Evolutionary conservation across 2,329 filamentous ascomycete genomes (phyloP), one percentile per base, ranked within the genome.

Genomic region (Aspergillus fructus): DNA sequence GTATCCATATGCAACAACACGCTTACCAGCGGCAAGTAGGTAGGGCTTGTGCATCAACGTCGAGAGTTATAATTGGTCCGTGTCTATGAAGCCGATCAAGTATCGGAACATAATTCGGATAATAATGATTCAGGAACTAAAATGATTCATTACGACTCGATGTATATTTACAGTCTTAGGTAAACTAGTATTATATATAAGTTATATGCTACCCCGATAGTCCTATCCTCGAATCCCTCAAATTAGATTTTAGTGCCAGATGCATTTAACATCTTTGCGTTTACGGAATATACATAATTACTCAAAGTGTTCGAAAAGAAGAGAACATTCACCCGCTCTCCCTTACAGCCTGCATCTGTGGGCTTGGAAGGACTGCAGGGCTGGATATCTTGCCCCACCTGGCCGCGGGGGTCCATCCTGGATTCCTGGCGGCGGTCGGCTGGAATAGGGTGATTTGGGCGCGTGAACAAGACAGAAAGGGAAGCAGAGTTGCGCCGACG

Each of bases 161-260:
- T 30, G 9, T 30, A 11, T 11, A 9, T 30, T 11, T 4, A 30
- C 9, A 30, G 3, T 58, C 73, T 71, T 49, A 74, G 75, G 48
- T 80, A 72, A 12, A 46, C 79, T 72, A 12, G 3, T 30, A 30
- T 9, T 30, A 30, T 11, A 30, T 30, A 30, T 9, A n/a, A n/a
- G n/a, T n/a, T n/a, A 11, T 77, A 71, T 17, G 75, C 75, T 2
- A 80, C 67, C 78, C 77, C 80, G 46, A 59, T 67, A 24, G 76
- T 59, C 41, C 74, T 74, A 11, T 30, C 8, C 6, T 49, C 55
- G 49, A 81, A 62, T 30, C 9, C 27, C 6, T 49, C 55, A 49
- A 81, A 62, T 39, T 76, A 71, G 41, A 77, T 60, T 58, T 80
- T 75, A 61, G 75, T 11, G 27, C 8, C 27, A 30, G 8, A 11